Evolutionary conservation across 2,329 filamentous ascomycete genomes (phyloP).

Genomic region (Colletotrichum sp.): DNA sequence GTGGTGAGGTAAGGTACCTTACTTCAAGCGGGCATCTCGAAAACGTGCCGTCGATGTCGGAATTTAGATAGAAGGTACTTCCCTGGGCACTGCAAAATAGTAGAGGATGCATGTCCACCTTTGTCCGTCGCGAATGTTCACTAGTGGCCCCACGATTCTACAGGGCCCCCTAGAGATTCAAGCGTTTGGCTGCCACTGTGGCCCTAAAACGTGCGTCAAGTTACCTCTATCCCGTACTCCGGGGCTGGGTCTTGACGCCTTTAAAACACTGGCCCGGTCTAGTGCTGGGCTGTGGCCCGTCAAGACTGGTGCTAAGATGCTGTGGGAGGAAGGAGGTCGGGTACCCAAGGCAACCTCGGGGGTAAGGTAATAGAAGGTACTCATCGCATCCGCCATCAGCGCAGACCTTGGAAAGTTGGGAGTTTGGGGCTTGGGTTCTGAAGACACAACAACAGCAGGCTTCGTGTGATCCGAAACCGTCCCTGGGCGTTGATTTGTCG

Average conservation of each 20-base stretch:
- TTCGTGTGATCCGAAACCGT: constrained; percentile 11
- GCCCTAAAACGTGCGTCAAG: constrained; percentile 20
- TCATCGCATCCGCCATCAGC: neutral
- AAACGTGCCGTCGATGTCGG: neutral
- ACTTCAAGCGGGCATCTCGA: neutral
- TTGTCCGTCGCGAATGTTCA: neutral
- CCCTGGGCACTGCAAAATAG: neutral
- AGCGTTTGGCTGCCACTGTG: neutral
- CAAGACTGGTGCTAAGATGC: neutral
- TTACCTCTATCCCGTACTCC: constrained; percentile 6
- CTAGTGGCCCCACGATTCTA: neutral
- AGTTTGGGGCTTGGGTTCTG: neutral
- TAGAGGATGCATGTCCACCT: neutral
- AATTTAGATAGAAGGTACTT: constrained; percentile 2
- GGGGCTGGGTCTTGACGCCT: constrained; percentile 11
- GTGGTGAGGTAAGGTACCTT: neutral
- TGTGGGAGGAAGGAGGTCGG: neutral
- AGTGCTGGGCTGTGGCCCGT: constrained; percentile 11
- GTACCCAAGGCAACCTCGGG: neutral
- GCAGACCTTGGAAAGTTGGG: neutral
- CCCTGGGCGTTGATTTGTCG: constrained; percentile 9
- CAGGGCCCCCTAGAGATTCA: constrained; percentile 2
- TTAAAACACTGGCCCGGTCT: constrained; percentile 17
- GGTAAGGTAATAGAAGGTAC: neutral
- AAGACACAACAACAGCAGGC: neutral